Base-by-base conservation (phyloP, 805 yeast genomes). In the Starmera caribaea region DNA sequence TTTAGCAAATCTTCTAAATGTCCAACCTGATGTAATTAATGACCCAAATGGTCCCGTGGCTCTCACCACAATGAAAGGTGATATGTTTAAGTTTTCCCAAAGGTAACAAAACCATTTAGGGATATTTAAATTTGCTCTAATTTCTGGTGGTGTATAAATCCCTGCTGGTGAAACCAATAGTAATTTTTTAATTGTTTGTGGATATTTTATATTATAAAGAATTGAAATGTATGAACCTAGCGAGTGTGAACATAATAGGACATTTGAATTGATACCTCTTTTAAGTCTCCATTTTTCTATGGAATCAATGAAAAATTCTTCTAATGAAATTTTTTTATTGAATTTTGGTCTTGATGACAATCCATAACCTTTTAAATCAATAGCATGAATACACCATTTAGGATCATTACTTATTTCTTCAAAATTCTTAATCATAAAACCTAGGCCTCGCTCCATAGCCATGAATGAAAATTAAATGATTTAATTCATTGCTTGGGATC, bases 391-490 rank as follows among this genome's bases (percentile, higher is more conserved):
- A 40, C 80, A 72, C 83, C 92, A 83, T 26, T 71, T 63, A 17
- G 59, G 49, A 13, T 51, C 24, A 28, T 58, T 49, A 1, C 71
- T 57, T 26, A 80, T 57, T 3, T 63, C 65, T 44, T 81, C 82
- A 42, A 84, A 71, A 58, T 88, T 90, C 50, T 79, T 80, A 39
- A 81, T 63, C 51, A 81, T 92, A 48, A 88, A 79, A 0, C 96
- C 97, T 24, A 88, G 62, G 1, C 95, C 92, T 0, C 32, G 97
- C 97, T 3, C 96, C 97, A 54, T 90, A 90, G 0, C 98, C 98
- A 59, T 90, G 98, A 11, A 90, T 67, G 38, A 90, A 63, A 0
- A 92, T 86, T 17, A 88, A 58, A 58, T 82, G 73, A 48, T 62
- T 63, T 37, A 58, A 39, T 9, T 33, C 29, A 32, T 40, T 45